A percentile compares a stretch with the other conserved stretches of the same genome.
These are phyloP conservation scores for Cystofilobasidium bisporidii DNA, from an alignment of 768 basidiomycete genomes.

Conservation along the genomic window DNA sequence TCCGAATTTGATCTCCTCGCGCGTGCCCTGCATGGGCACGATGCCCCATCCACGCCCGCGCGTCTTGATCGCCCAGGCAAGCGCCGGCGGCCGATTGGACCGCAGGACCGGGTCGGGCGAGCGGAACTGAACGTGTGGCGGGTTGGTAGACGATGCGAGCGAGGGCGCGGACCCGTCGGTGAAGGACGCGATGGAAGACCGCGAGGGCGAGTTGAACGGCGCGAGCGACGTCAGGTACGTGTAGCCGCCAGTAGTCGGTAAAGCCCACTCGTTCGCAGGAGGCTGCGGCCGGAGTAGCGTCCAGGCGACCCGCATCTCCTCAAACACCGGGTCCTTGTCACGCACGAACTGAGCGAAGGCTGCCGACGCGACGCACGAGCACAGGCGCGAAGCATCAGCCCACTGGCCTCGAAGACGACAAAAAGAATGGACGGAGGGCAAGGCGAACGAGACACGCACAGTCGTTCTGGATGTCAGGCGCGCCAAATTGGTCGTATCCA, in stretches of 20 bases:
- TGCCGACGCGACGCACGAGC: neutral
- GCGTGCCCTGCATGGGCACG: conserved; percentile 11
- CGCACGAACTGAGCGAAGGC: conserved; percentile 26
- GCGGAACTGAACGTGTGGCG: conserved; percentile 1
- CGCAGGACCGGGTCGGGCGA: conserved; percentile 15
- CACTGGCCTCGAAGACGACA: neutral
- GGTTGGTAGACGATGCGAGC: neutral
- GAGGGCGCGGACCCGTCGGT: neutral
- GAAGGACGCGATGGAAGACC: conserved; percentile 4
- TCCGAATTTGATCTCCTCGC: conserved; percentile 25
- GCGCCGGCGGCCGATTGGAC: conserved; percentile 9
- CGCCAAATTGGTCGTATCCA: neutral
- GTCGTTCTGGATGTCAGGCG: conserved; percentile 13
- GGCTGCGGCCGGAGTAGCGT: conserved; percentile 6
- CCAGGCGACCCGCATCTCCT: conserved; percentile 24
- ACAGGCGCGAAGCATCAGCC: no score
- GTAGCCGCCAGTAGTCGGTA: conserved; percentile 25
- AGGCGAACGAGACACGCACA: conserved; percentile 18
- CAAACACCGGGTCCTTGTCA: conserved; percentile 21
- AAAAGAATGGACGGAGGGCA: no score
- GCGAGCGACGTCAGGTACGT: conserved; percentile 14
- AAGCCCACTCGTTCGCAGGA: conserved; percentile 9
- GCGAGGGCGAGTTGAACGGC: neutral
- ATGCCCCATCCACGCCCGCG: conserved; percentile 26
- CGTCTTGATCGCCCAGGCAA: conserved; percentile 19